These are phyloP conservation scores for Trichoderma semiorbis DNA, from an alignment of 2,329 filamentous ascomycete genomes.

Conservation along the genomic window DNA sequence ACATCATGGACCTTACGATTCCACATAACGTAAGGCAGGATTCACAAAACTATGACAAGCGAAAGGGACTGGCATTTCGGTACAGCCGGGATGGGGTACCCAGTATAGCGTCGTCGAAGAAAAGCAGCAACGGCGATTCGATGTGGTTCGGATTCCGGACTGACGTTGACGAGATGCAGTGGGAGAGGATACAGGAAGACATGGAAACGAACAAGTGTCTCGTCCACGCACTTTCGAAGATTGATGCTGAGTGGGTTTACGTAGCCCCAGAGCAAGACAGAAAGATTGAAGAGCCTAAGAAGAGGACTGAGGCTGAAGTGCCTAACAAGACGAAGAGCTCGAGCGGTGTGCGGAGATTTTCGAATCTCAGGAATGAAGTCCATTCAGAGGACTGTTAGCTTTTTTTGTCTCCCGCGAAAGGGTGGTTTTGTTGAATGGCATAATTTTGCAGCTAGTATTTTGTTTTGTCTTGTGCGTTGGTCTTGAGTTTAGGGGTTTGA, in stretches of 20 bases:
- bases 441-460: neutral
- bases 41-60: neutral
- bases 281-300: neutral
- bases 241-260: neutral
- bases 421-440: neutral
- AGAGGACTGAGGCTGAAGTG: neutral
- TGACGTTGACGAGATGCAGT: neutral
- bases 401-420: neutral
- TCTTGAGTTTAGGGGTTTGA: neutral
- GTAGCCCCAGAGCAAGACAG: neutral
- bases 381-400: neutral
- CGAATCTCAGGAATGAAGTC: neutral
- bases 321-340: neutral
- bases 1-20: neutral
- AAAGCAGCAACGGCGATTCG: neutral
- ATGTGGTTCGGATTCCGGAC: neutral
- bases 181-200: neutral
- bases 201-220: constrained; percentile 8
- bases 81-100: constrained; percentile 13
- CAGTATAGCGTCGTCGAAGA: neutral
- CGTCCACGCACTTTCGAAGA: neutral
- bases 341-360: neutral
- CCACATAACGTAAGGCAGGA: neutral
- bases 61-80: neutral
- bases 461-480: neutral